Base-by-base conservation (phyloP, 164 flowering plant genomes). In the Chimonanthus praecox region DNA sequence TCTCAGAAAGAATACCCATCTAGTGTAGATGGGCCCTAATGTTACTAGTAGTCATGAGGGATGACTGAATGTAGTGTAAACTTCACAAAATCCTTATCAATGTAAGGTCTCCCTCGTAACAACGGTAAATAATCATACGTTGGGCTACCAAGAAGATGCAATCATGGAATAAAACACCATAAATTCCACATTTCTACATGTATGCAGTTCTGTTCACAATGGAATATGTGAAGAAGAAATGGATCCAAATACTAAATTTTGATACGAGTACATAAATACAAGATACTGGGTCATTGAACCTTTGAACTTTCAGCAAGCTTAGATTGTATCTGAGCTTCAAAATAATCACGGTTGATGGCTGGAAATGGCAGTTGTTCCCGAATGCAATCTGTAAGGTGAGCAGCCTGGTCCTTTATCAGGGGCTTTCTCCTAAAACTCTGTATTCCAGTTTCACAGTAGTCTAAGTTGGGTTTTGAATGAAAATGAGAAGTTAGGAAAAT, bases 341-440 rank as follows among this genome's bases (percentile, higher is more conserved):
- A 61, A 75, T 21, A 49, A 45, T 61, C 58, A 67, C 65, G 47
- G 49, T 72, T 72, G 65, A 65, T 18, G 15, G 74, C 68, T 46
- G 72, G 54, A 45, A 71, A 65, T 10, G 73, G 69, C 21, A 88
- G 62, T 61, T 79, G 77, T 64, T 84, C 86, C 44, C 87, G 80
- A 10, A 92, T 88, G 74, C 82, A 45, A 43, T 82, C 76, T 15
- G 79, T 91, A 54, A 93, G 88, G 60, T 75, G 75, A 60, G 80
- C 73, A 2, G 91, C 89, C 61, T 83, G 73, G 68, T 84, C 86
- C 61, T 78, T 63, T 72, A 82, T 86, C 44, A 91, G 71, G 18
- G 87, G 81, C 11, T 68, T 85, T 80, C 98, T 84, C 58, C 61
- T 69, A 78, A 89, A 79, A 70, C 88, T 84, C 98, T 93, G 88